Base-by-base conservation (phyloP, 768 basidiomycete species). In the Pulveroboletus sp. region DNA sequence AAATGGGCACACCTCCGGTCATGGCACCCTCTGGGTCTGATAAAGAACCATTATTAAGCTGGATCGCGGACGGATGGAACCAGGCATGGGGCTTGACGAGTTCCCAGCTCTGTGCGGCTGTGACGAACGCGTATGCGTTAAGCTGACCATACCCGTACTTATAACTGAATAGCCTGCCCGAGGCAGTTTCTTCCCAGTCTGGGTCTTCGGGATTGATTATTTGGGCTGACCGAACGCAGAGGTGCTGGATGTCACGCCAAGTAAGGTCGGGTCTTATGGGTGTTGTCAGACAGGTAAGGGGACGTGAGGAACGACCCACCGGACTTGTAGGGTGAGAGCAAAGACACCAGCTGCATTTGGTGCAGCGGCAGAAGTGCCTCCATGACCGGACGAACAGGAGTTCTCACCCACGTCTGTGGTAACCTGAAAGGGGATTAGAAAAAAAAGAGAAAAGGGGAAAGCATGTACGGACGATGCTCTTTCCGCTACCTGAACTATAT, bases 351-450 rank as follows among this genome's bases (percentile, higher is more conserved):
- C 93, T 24, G 93, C 96, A 56, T 98, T 90, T 7, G 96, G 96
- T 7, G 96, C 96, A 5, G 96, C 96, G 21, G 96, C 96, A 14
- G 95, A 97, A 2, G 96, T 99, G 14, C 96, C 96, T 21, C 96
- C 96, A 61, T 99, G 96, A 0, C 72, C 77, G 36, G 73, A 76
- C 1, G 93, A 79, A 67, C 96, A 99, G 43, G 79, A 74, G 55
- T 87, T 80, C 65, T 87, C 78, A 8, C 94, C 94, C 40, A 87
- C 85, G 64, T 98, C 96, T 12, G 94, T 97, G 6, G 96, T 99
- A 39, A 91, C 86, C 94, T 97, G 62, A 15, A 26, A 42, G 48
- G 41, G 8, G n/a, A 43, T 60, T 26, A 58, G 60, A 60, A 37
- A 54, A 43, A 31, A 35, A 31, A 24, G 43, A 15, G 18, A 6